A percentile compares a stretch with the other conserved stretches of the same genome.
Conservation (phyloP, 2,329 filamentous ascomycete species). For the Claviceps monticola region DNA sequence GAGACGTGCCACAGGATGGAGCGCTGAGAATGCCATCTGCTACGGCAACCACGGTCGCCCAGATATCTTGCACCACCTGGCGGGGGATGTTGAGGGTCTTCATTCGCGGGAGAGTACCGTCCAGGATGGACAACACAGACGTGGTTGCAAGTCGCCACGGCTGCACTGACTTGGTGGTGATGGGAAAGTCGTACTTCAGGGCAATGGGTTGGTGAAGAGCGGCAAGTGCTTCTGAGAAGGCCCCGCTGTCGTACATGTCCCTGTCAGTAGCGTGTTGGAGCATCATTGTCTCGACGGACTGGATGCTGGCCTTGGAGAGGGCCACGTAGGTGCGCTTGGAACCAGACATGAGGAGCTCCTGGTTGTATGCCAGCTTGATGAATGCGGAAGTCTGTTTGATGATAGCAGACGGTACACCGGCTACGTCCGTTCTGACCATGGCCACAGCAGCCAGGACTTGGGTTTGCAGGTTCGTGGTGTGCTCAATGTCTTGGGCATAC, state of each 20-base stretch:
- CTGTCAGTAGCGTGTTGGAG: constrained; percentile 43
- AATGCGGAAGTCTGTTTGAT: constrained; percentile 58
- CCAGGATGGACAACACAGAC: constrained; percentile 53
- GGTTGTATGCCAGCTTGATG: constrained; percentile 52
- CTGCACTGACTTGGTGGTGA: constrained; percentile 53
- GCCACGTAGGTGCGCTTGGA: constrained; percentile 72
- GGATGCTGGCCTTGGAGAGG: constrained; percentile 71
- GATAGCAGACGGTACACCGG: constrained; percentile 52
- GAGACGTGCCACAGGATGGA: constrained; percentile 35
- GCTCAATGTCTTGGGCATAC: constrained; percentile 61
- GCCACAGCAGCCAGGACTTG: constrained; percentile 55
- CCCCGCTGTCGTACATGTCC: constrained; percentile 57
- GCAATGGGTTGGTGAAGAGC: constrained; percentile 57
- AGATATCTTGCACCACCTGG: constrained; percentile 43
- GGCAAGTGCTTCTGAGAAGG: constrained; percentile 49
- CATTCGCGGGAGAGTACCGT: constrained; percentile 49
- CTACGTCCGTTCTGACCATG: constrained; percentile 51
- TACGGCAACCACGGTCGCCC: constrained; percentile 53
- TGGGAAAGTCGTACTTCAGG: constrained; percentile 68
- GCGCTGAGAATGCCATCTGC: constrained; percentile 57
- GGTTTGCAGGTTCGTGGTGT: constrained; percentile 57
- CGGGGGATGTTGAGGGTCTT: constrained; percentile 32
- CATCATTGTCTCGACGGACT: constrained; percentile 48
- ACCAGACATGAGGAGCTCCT: constrained; percentile 17
- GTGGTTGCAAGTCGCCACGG: constrained; percentile 74